Percentiles rank a stretch among this genome's conserved stretches.
These are phyloP conservation scores for Pseudonitzschia pungens DNA, from an alignment of 108 stramenopile species.

Conservation along the genomic window DNA sequence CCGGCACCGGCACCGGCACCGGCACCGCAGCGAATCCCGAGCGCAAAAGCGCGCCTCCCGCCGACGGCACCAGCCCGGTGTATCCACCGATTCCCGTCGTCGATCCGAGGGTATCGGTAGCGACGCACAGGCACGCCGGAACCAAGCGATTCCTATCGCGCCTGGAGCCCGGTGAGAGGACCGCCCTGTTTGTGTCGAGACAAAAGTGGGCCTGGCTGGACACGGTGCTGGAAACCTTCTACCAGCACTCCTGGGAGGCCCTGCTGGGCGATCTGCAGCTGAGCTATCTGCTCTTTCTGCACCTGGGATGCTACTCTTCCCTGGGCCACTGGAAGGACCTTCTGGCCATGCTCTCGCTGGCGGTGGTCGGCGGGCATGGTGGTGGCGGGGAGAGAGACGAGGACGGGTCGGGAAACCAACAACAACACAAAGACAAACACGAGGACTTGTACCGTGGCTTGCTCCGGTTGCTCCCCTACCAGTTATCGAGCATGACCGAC, in stretches of 20 bases:
- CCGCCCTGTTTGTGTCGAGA: slow-evolving; percentile 40
- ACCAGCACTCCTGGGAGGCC: slow-evolving; percentile 37
- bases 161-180: slow-evolving; percentile 56
- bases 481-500: slow-evolving; percentile 60
- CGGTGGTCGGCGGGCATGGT: not conserved
- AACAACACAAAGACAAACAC: not conserved
- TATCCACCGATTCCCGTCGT: slow-evolving; percentile 79
- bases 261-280: slow-evolving; percentile 82
- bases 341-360: slow-evolving; percentile 47
- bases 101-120: slow-evolving; percentile 34
- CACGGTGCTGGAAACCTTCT: slow-evolving; percentile 40
- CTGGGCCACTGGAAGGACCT: slow-evolving; percentile 79
- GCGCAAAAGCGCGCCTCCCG: too few species aligned
- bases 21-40: not conserved
- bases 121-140: slow-evolving; percentile 53
- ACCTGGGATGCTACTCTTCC: slow-evolving; percentile 71
- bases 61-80: slow-evolving; percentile 45
- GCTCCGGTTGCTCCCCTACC: slow-evolving; percentile 42
- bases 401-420: not conserved
- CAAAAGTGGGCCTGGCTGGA: slow-evolving; percentile 21
- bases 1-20: too few species aligned
- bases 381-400: not conserved
- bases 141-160: slow-evolving; percentile 57
- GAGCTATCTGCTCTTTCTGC: slow-evolving; percentile 64
- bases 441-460: slow-evolving; percentile 43